Conservation (phyloP, 805 yeast species). For the Saturnispora serradocipensis region DNA sequence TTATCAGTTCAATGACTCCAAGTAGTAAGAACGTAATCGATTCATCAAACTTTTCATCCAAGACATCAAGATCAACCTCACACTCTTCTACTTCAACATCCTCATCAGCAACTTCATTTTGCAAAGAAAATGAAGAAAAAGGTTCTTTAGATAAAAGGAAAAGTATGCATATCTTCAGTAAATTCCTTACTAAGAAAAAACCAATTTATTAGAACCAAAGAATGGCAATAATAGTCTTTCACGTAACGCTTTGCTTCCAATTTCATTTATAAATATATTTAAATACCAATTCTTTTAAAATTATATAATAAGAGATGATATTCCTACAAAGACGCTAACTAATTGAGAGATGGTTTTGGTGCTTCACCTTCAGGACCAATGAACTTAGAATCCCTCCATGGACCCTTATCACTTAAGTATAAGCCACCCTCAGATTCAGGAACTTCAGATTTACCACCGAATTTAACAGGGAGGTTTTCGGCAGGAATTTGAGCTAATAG, state of each 20-base stretch:
- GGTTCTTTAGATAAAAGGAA: background rate
- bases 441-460: constrained; percentile 74
- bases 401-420: constrained; percentile 85
- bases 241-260: background rate
- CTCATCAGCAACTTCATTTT: background rate
- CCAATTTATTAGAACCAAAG: background rate
- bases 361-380: constrained; percentile 96
- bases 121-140: background rate
- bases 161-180: background rate
- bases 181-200: background rate
- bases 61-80: background rate
- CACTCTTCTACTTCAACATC: background rate
- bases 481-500: constrained; percentile 86
- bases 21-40: background rate
- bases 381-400: constrained; percentile 87
- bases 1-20: background rate
- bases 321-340: background rate
- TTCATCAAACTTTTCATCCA: background rate
- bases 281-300: background rate
- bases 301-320: background rate
- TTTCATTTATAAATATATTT: background rate
- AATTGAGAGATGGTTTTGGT: constrained; percentile 39
- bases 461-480: constrained; percentile 83
- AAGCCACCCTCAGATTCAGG: constrained; percentile 68
- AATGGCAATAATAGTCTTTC: background rate